phyloP scores from a whole-genome alignment of 2,329 filamentous ascomycete species.

The Diaporthe ampelina region DNA sequence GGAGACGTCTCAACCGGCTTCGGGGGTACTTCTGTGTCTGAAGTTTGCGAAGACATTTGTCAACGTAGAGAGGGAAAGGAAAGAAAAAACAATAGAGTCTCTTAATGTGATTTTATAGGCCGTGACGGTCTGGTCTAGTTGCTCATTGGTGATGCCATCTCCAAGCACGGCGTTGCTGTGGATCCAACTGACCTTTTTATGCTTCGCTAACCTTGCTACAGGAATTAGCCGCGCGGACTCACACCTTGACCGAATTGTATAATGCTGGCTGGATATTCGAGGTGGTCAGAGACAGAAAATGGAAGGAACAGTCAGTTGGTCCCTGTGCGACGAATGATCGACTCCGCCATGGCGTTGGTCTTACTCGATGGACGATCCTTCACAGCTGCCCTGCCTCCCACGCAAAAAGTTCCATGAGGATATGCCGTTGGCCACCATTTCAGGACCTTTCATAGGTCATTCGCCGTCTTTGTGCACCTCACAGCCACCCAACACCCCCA shows the following conservation, averaged over 20 bases:
- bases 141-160: conserved; percentile 11
- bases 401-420: neutral
- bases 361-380: conserved; percentile 27
- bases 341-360: conserved; percentile 30
- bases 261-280: neutral
- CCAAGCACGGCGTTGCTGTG: neutral
- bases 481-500: conserved; percentile 6
- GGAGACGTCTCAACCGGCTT: conserved; percentile 18
- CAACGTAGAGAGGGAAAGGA: neutral
- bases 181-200: conserved; percentile 6
- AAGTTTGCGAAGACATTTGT: conserved; percentile 26
- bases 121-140: neutral
- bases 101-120: neutral
- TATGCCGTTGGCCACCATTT: neutral
- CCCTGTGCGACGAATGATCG: conserved; percentile 15
- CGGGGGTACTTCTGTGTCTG: neutral
- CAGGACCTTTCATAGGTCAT: neutral
- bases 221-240: neutral
- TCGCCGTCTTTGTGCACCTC: conserved; percentile 4
- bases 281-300: conserved; percentile 2
- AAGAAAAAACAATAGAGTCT: no score
- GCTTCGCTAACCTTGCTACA: neutral
- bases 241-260: neutral
- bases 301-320: conserved; percentile 26
- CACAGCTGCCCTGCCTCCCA: neutral